Conservation (phyloP, 768 basidiomycete species). For the Pulveroboletus frians region DNA sequence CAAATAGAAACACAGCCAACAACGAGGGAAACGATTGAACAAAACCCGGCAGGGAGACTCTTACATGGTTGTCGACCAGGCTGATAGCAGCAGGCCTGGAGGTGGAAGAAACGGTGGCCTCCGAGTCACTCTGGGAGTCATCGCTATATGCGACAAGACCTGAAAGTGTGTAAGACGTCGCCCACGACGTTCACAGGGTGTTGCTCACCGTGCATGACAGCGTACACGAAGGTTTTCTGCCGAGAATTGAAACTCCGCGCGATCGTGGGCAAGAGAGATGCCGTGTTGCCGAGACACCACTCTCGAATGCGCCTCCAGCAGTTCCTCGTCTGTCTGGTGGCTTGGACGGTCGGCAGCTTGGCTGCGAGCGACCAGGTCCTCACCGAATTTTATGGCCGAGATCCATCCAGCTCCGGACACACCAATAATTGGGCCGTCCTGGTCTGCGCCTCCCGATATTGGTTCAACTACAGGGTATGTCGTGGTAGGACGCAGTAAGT, state of each 20-base stretch:
- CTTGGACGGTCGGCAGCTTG: constrained; percentile 31
- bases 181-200: neutral
- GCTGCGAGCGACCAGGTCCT: constrained; percentile 36
- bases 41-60: constrained; percentile 41
- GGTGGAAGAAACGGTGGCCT: constrained; percentile 36
- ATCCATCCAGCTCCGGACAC: constrained; percentile 44
- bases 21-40: constrained; percentile 58
- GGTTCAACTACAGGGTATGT: constrained; percentile 97
- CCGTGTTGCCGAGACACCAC: constrained; percentile 25
- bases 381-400: constrained; percentile 43
- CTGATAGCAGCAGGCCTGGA: constrained; percentile 13
- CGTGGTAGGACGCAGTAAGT: neutral
- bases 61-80: constrained; percentile 48
- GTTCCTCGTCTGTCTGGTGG: constrained; percentile 32
- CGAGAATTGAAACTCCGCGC: constrained; percentile 23
- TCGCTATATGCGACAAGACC: constrained; percentile 62
- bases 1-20: constrained; percentile 54
- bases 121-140: constrained; percentile 57
- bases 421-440: constrained; percentile 99
- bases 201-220: constrained; percentile 30
- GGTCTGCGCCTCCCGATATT: constrained; percentile 89
- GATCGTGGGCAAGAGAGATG: neutral
- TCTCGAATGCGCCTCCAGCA: constrained; percentile 24
- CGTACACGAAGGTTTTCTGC: constrained; percentile 2
- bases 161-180: constrained; percentile 20